Evolutionary conservation across 2,329 filamentous ascomycete genomes (phyloP), one percentile per base, ranked within the genome.

Genomic region (Fusarium sp.): DNA sequence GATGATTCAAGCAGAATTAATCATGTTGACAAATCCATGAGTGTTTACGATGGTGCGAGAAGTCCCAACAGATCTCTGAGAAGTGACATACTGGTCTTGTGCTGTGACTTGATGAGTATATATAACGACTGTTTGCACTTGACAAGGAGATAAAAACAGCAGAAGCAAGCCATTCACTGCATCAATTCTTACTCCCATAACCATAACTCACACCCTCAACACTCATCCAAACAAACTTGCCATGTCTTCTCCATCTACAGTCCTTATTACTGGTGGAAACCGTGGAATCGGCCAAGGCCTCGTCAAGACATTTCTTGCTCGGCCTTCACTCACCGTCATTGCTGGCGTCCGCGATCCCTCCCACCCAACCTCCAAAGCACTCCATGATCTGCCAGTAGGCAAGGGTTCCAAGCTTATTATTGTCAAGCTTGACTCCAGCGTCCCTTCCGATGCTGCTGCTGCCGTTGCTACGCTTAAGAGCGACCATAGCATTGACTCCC

Each of bases 211-310:
- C 3, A 4, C 0, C 0, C 10, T 11, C 6, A 18, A 11, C 19
- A n/a, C 14, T 29, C 19, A 6, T n/a, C 19, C 19, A 16, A 48
- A 4, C 4, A n/a, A 8, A 10, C 19, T 10, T 3, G 4, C 14
- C 25, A 48, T 48, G 45, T 29, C 45, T 48, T 3, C 45, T 16
- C 19, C 27, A 18, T 52, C 44, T 41, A 60, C 57, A 10, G 19
- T 60, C 18, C 44, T 60, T 25, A 60, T 60, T 10, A 60, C 57
- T 3, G 57, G 57, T n/a, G 57, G 57, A 52, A 60, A 60, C 44
- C 44, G 57, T 12, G 57, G 57, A 7, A 60, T 52, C 31, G 44
- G 57, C 4, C 15, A n/a, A 12, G 57, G 57, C 10, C 21, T 60
- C 10, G 57, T 60, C 15, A 23, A 41, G 44, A 41, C n/a, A 1